A percentile compares a stretch with the other conserved stretches of the same genome.
phyloP scores from a whole-genome alignment of 331 rosid species.

The Erythrophleum ivorense region DNA sequence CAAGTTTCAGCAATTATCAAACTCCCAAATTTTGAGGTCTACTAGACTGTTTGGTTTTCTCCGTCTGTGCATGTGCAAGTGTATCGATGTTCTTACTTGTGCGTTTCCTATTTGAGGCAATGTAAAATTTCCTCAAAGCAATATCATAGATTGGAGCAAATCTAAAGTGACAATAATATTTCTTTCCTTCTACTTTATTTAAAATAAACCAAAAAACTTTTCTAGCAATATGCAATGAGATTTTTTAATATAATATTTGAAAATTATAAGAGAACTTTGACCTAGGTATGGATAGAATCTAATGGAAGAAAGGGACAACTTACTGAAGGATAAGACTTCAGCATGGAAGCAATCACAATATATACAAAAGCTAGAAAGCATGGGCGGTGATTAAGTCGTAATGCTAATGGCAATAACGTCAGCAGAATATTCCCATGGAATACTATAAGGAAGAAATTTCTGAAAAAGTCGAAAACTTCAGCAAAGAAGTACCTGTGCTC shows the following conservation, averaged over 20 bases:
- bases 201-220: constrained; percentile 2
- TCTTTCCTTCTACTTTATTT: background rate
- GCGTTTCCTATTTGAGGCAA: constrained; percentile 23
- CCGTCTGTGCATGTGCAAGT: background rate
- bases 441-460: constrained; percentile 85
- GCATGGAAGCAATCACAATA: constrained; percentile 70
- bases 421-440: constrained; percentile 83
- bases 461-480: constrained; percentile 91
- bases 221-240: background rate
- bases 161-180: background rate
- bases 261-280: constrained; percentile 7
- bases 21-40: constrained; percentile 30
- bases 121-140: background rate
- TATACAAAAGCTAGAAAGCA: constrained; percentile 86
- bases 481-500: constrained; percentile 93
- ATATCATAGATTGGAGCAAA: constrained; percentile 1
- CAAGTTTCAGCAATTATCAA: constrained; percentile 17
- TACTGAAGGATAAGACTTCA: constrained; percentile 94
- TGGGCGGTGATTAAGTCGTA: constrained; percentile 87
- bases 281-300: constrained; percentile 7
- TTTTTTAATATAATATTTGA: background rate
- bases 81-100: background rate
- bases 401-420: constrained; percentile 81
- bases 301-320: constrained; percentile 42
- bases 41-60: background rate